Conservation (phyloP, 2,329 filamentous ascomycete genomes). For the Chalaropsis thielavioides region DNA sequence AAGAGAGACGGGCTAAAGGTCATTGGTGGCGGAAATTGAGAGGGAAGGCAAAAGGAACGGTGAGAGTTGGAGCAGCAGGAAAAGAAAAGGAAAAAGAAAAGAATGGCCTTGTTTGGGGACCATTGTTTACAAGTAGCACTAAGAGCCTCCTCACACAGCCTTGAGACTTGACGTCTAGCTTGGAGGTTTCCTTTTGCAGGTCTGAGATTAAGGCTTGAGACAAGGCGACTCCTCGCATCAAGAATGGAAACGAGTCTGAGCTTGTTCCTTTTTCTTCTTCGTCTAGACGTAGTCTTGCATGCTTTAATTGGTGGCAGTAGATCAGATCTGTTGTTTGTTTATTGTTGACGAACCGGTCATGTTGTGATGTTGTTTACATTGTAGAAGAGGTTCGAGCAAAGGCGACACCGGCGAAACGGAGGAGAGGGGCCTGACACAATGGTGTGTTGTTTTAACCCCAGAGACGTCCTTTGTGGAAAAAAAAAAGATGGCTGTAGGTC, state of each 20-base stretch:
- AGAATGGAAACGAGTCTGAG: not conserved
- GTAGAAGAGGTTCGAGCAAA: no score
- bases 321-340: no score
- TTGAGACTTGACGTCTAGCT: not conserved
- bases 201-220: conserved; percentile 3
- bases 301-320: not conserved
- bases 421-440: no score
- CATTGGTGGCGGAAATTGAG: conserved; percentile 1
- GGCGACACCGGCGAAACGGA: no score
- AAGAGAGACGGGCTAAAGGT: not conserved
- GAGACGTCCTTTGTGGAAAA: not conserved
- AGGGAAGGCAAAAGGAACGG: not conserved
- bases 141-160: not conserved
- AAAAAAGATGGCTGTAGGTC: not conserved
- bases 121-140: not conserved
- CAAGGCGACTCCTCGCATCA: not conserved
- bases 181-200: not conserved
- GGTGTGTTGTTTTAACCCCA: not conserved
- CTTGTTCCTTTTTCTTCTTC: not conserved
- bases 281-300: not conserved
- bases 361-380: no score
- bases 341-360: no score
- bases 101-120: not conserved
- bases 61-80: not conserved
- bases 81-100: not conserved